phyloP scores from a whole-genome alignment of 2,329 filamentous ascomycete species.

The Colletotrichum navitas region DNA sequence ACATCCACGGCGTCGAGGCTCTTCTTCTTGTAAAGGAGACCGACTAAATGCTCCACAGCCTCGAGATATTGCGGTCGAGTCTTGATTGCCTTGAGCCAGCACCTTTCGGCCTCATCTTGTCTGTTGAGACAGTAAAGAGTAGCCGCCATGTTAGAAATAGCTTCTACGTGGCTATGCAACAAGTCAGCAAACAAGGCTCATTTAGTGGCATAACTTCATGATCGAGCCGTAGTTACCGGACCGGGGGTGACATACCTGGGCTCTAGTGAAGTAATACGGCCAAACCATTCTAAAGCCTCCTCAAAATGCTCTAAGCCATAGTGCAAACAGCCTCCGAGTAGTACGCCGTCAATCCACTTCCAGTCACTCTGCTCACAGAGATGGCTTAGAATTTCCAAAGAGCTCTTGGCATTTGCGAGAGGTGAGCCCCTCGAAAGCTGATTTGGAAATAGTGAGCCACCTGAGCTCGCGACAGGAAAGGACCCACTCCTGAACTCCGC shows the following conservation, averaged over 20 bases:
- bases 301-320: constrained; percentile 90
- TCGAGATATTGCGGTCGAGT: constrained; percentile 91
- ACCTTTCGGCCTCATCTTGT: constrained; percentile 84
- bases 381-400: constrained; percentile 78
- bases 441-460: constrained; percentile 1
- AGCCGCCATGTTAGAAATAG: constrained; percentile 92
- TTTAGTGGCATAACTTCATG: neutral
- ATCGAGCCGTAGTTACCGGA: neutral
- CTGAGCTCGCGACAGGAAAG: constrained; percentile 10
- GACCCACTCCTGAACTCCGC: constrained; percentile 2
- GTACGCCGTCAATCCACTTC: constrained; percentile 93
- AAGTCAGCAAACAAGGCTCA: constrained; percentile 6
- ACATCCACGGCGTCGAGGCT: constrained; percentile 87
- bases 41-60: constrained; percentile 93
- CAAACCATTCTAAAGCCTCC: constrained; percentile 81
- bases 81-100: constrained; percentile 89
- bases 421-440: constrained; percentile 25
- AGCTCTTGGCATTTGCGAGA: constrained; percentile 66
- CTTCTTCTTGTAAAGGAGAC: constrained; percentile 85
- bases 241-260: constrained; percentile 61
- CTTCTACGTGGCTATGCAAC: constrained; percentile 81
- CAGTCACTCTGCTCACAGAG: constrained; percentile 85
- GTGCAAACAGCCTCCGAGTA: constrained; percentile 90
- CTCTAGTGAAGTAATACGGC: constrained; percentile 69
- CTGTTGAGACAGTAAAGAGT: constrained; percentile 87